Evolutionary conservation across 139 green algal species (phyloP).

Genomic region (Zygnema circumcarinatum): DNA sequence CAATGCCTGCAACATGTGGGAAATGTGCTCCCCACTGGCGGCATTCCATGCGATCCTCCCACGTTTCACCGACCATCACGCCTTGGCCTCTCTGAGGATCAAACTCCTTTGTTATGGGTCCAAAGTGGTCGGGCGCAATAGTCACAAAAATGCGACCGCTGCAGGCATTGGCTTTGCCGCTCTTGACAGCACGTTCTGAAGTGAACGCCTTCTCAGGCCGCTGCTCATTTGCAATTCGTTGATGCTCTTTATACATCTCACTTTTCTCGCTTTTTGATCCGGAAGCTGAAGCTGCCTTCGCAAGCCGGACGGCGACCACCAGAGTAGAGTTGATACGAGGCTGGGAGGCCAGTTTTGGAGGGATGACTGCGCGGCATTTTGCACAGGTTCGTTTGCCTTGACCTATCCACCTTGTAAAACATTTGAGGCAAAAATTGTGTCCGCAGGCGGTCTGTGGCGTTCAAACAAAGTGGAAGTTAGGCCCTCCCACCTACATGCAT

Average conservation of each 20-base stretch:
- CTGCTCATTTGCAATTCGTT: slow-evolving; percentile 63
- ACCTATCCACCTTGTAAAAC: slow-evolving; percentile 81
- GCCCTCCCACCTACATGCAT: not conserved
- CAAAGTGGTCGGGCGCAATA: slow-evolving; percentile 88
- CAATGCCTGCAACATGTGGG: slow-evolving; percentile 95
- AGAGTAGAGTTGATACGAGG: slow-evolving; percentile 90
- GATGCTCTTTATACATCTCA: not conserved
- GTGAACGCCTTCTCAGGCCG: slow-evolving; percentile 90
- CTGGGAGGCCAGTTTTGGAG: slow-evolving; percentile 71
- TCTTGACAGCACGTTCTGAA: slow-evolving; percentile 77
- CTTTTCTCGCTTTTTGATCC: not conserved
- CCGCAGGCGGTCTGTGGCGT: slow-evolving; percentile 86
- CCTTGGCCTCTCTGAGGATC: slow-evolving; percentile 80
- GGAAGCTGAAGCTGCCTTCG: slow-evolving; percentile 61
- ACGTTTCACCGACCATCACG: slow-evolving; percentile 85
- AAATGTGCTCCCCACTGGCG: slow-evolving; percentile 94
- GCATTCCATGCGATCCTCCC: slow-evolving; percentile 91
- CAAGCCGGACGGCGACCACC: slow-evolving; percentile 73
- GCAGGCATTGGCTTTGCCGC: slow-evolving; percentile 86
- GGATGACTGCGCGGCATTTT: slow-evolving; percentile 82
- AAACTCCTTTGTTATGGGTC: slow-evolving; percentile 86
- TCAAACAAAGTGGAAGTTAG: not conserved
- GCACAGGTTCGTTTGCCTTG: slow-evolving; percentile 86
- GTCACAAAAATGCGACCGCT: slow-evolving; percentile 91
- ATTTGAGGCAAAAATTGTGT: slow-evolving; percentile 96